These are phyloP conservation scores for Tubosaeta sp. DNA, from an alignment of 768 basidiomycete genomes.

Conservation along the genomic window DNA sequence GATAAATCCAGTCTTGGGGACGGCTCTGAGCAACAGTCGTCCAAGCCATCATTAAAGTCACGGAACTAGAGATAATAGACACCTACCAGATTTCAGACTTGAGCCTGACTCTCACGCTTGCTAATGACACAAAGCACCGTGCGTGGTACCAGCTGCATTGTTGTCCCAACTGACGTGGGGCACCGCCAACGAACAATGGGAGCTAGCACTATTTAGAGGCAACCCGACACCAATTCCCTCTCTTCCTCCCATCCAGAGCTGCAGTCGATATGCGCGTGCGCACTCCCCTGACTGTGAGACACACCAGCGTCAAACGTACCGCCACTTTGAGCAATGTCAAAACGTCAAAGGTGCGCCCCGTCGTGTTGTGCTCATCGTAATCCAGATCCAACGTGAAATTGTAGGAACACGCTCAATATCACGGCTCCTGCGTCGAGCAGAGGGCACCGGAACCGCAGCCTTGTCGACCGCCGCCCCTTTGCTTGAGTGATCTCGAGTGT, in stretches of 20 bases:
- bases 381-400: neutral
- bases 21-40: slow-evolving; percentile 23
- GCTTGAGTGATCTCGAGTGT: slow-evolving; percentile 40
- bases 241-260: neutral
- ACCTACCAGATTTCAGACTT: no score
- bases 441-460: slow-evolving; percentile 25
- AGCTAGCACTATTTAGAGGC: neutral
- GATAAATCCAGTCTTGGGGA: slow-evolving; percentile 71
- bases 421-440: slow-evolving; percentile 4
- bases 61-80: no score
- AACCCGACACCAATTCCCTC: neutral
- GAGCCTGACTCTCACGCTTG: no score
- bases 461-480: slow-evolving; percentile 36
- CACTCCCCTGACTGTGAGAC: slow-evolving; percentile 7
- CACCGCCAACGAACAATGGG: slow-evolving; percentile 21
- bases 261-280: slow-evolving; percentile 15
- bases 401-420: slow-evolving; percentile 16
- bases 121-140: no score
- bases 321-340: neutral
- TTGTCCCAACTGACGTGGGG: neutral
- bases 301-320: neutral
- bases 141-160: neutral
- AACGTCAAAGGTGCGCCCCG: slow-evolving; percentile 4
- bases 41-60: slow-evolving; percentile 15
- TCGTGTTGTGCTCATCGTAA: neutral